Evolutionary conservation across 768 basidiomycete genomes (phyloP).

Genomic region (Phanerochaete carnosa): DNA sequence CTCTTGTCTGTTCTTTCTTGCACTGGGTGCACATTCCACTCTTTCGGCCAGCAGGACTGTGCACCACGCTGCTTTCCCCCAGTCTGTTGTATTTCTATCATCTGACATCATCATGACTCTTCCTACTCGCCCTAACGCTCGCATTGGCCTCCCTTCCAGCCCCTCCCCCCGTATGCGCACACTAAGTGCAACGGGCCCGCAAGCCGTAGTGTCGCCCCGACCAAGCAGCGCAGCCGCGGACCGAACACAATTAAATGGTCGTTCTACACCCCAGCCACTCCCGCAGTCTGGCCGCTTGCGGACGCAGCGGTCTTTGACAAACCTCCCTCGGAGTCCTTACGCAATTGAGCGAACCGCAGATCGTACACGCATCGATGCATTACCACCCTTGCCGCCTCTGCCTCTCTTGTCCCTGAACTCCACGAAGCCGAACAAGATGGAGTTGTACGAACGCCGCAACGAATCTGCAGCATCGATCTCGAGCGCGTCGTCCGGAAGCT

Average conservation of each 20-base stretch:
- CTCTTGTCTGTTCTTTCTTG: neutral
- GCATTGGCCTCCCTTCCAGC: conserved; percentile 36
- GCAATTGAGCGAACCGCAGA: conserved; percentile 2
- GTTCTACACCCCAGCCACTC: conserved; percentile 5
- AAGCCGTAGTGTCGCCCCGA: conserved; percentile 17
- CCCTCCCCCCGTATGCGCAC: conserved; percentile 38
- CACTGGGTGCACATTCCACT: neutral
- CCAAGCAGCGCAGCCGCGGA: conserved; percentile 18
- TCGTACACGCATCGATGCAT: neutral
- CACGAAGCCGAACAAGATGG: neutral
- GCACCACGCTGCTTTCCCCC: conserved; percentile 1
- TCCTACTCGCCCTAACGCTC: conserved; percentile 18
- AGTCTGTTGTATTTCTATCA: neutral
- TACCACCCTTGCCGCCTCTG: neutral
- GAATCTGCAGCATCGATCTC: neutral
- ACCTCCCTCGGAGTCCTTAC: conserved; percentile 13
- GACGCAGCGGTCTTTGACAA: conserved; percentile 18
- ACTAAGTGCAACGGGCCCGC: conserved; percentile 3
- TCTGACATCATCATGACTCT: conserved; percentile 17
- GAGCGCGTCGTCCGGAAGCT: neutral
- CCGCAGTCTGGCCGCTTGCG: conserved; percentile 16
- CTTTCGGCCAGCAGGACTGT: conserved; percentile 13
- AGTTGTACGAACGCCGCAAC: neutral
- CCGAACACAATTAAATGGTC: conserved; percentile 2
- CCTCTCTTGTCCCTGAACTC: neutral